Percentiles rank a stretch among this genome's conserved stretches.
Conservation (phyloP, 2,329 filamentous ascomycete genomes). For the Xylariaceae sp. region DNA sequence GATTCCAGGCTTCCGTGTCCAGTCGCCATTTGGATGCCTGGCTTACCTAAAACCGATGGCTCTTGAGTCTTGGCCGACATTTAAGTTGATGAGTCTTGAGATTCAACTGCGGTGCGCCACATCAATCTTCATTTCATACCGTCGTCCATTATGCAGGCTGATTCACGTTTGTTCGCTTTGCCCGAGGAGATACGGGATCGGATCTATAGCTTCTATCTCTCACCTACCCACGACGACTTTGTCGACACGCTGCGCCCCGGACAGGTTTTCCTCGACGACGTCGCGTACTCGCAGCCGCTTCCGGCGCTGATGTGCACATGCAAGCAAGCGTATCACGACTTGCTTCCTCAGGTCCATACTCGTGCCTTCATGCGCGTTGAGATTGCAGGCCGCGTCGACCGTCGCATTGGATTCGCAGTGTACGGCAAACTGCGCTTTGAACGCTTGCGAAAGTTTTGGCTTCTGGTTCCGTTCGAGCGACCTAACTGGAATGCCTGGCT, state of each 20-base stretch:
- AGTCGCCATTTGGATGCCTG: too few species aligned
- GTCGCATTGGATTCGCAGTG: constrained; percentile 29
- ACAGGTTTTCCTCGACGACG: constrained; percentile 15
- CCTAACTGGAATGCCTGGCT: constrained; percentile 32
- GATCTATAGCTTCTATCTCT: constrained; percentile 25
- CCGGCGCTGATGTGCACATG: constrained; percentile 21
- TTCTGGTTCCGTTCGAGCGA: constrained; percentile 26
- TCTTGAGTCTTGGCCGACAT: too few species aligned
- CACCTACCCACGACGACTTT: constrained; percentile 20
- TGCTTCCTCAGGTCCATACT: constrained; percentile 20
- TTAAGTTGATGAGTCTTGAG: too few species aligned
- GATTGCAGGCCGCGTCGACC: constrained; percentile 19
- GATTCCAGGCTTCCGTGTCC: too few species aligned
- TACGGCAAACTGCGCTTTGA: constrained; percentile 26
- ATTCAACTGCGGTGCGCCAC: too few species aligned
- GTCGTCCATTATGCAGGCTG: not conserved
- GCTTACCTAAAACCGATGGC: too few species aligned
- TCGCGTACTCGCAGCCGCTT: constrained; percentile 11
- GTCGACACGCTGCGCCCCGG: constrained; percentile 20
- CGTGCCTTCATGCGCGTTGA: constrained; percentile 25
- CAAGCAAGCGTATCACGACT: constrained; percentile 19
- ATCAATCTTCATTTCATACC: too few species aligned
- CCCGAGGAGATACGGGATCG: constrained; percentile 23
- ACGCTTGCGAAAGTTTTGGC: constrained; percentile 23
- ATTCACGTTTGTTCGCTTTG: constrained; percentile 17